Evolutionary conservation across 352 stramenopile genomes (phyloP).

Genomic region (Globisporangium orthogonon): DNA sequence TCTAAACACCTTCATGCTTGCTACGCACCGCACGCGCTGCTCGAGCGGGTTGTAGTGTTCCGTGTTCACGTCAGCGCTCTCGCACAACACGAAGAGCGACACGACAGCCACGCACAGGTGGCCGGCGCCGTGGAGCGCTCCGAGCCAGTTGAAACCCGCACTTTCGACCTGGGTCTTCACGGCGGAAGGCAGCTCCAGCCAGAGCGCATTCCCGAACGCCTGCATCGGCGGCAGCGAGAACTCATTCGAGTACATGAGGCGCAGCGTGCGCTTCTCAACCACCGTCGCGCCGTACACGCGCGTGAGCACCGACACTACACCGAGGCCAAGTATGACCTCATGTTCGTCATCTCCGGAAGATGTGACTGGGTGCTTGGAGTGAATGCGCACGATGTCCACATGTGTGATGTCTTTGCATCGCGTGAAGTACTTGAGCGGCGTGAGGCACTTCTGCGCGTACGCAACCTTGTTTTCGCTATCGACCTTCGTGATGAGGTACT

Average conservation of each 20-base stretch:
- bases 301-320: conserved; percentile 71
- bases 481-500: conserved; percentile 88
- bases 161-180: conserved; percentile 38
- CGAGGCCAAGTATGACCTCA: conserved; percentile 38
- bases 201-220: conserved; percentile 92
- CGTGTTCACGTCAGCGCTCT: conserved; percentile 73
- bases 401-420: conserved; percentile 82
- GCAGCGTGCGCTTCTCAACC: conserved; percentile 76
- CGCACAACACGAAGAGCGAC: conserved; percentile 91
- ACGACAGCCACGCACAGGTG: conserved; percentile 91
- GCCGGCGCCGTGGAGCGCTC: conserved; percentile 74
- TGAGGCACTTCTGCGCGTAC: conserved; percentile 47
- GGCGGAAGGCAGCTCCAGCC: conserved; percentile 88
- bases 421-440: conserved; percentile 87
- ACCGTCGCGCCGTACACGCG: conserved; percentile 83
- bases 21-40: conserved; percentile 35
- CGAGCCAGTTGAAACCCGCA: conserved; percentile 27
- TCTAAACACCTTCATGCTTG: not conserved
- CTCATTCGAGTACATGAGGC: conserved; percentile 78
- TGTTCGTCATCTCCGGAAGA: not conserved
- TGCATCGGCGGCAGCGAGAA: conserved; percentile 95
- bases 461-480: conserved; percentile 68
- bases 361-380: conserved; percentile 10
- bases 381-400: conserved; percentile 77
- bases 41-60: conserved; percentile 82